Conservation (phyloP, 202 grass and related monocot species). For the Panicum virgatum region DNA sequence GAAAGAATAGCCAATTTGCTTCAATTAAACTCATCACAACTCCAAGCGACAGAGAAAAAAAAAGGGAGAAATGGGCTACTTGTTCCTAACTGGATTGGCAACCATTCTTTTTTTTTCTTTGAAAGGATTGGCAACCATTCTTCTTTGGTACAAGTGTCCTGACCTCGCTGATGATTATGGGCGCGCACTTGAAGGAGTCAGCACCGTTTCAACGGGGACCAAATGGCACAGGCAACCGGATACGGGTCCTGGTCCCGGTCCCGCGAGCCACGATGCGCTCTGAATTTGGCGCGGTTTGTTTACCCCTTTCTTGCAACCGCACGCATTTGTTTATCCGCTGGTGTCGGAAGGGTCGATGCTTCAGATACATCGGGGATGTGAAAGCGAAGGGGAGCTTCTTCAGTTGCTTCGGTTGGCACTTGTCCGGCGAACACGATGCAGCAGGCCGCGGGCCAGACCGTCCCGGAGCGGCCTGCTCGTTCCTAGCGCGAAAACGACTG, state of each 20-base stretch:
- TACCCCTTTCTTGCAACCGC: neutral
- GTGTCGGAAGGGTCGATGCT: neutral
- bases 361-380: neutral
- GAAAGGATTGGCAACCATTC: neutral
- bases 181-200: neutral
- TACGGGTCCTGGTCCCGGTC: conserved; percentile 2
- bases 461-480: conserved; percentile 1
- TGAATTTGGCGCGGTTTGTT: conserved; percentile 13
- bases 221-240: conserved; percentile 31
- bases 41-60: too few relatives aligned
- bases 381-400: neutral
- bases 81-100: neutral
- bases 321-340: neutral
- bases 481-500: conserved; percentile 6
- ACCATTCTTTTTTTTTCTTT: neutral
- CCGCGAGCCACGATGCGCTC: neutral
- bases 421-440: conserved; percentile 37
- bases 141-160: neutral
- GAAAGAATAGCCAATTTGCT: neutral
- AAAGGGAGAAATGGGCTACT: neutral
- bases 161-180: neutral
- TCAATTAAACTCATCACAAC: neutral
- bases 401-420: neutral
- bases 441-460: neutral
- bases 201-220: conserved; percentile 20